These are phyloP conservation scores for Symbiodinium natans DNA, from an alignment of 73 alveolate genomes.

Conservation along the genomic window DNA sequence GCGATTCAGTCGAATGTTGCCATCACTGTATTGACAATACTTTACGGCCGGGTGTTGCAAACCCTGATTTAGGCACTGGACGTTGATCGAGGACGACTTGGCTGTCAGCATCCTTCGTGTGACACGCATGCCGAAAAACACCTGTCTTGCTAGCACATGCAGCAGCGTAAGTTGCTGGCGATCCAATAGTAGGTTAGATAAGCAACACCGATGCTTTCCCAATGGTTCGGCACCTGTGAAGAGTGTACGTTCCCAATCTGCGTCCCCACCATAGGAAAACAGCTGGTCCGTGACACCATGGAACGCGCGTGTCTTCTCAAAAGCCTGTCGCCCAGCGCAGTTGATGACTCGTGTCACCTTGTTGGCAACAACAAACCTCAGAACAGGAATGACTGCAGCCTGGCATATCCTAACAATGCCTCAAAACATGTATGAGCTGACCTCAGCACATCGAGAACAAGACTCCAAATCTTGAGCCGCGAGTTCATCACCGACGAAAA, in stretches of 20 bases:
- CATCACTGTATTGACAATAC: too few species aligned
- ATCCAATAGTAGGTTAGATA: conserved; percentile 98
- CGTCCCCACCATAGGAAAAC: background rate
- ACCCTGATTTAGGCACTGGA: too few species aligned
- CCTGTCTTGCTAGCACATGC: background rate
- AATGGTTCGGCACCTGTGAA: conserved; percentile 96
- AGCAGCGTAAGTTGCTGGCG: background rate
- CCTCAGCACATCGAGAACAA: background rate
- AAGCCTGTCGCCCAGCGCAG: conserved; percentile 97
- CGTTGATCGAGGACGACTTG: conserved; percentile 96
- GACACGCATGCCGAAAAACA: background rate
- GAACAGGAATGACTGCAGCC: background rate
- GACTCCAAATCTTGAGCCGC: conserved; percentile 95
- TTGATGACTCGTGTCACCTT: conserved; percentile 98
- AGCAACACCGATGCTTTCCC: conserved; percentile 98
- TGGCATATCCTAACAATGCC: background rate
- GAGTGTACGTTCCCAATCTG: background rate
- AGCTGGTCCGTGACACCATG: background rate
- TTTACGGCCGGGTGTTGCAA: too few species aligned
- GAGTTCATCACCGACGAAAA: conserved; percentile 81
- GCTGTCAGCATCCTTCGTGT: conserved; percentile 96
- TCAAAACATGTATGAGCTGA: background rate
- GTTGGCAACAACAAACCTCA: conserved; percentile 96
- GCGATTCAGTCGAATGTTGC: too few species aligned
- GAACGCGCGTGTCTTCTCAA: background rate